Evolutionary conservation across 352 stramenopile species (phyloP), one percentile per base, ranked within the genome.

Genomic region (Thraustotheca clavata): DNA sequence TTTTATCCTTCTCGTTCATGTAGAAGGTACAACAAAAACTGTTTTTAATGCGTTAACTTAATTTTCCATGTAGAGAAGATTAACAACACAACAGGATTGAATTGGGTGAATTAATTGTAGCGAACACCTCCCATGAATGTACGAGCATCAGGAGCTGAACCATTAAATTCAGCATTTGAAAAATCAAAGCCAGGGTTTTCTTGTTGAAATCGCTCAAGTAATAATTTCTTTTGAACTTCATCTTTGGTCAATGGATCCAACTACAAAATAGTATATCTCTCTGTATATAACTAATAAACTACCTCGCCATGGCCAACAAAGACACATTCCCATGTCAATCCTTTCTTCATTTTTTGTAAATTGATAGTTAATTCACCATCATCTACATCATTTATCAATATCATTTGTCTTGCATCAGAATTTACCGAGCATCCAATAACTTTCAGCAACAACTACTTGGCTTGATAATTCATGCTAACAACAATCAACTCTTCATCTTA

Each of bases 101-200:
- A 32, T 47, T 70, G 35, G 43, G 50, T 35, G 14, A 2, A 39
- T 73, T 72, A 95, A 8, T 77, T 76, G 73, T 95, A 95, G 67
- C 91, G 91, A 31, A 96, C 86, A 26, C 96, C 96, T 32, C 95
- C 96, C 96, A 99, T 99, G 69, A 99, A 99, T 18, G 83, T 97
- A 59, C 92, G 80, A 18, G 96, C 88, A 73, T 99, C 94, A 1
- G 96, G 96, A 9, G 96, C 94, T 31, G 84, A 71, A 4, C 96
- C 96, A 76, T 97, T 99, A 70, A 99, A 98, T 66, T 98, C 86
- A 29, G 96, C 96, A 55, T 94, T 88, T 12, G 92, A 96, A 80
- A 99, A 99, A 65, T 99, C 96, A 69, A 99, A 98, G 27, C 96
- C 95, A n/a, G 96, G 95, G 75, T 99, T 96, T 73, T 99, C 96